These are phyloP conservation scores for Boehmeria nivea DNA, from an alignment of 306 rosid genomes.

Conservation along the genomic window DNA sequence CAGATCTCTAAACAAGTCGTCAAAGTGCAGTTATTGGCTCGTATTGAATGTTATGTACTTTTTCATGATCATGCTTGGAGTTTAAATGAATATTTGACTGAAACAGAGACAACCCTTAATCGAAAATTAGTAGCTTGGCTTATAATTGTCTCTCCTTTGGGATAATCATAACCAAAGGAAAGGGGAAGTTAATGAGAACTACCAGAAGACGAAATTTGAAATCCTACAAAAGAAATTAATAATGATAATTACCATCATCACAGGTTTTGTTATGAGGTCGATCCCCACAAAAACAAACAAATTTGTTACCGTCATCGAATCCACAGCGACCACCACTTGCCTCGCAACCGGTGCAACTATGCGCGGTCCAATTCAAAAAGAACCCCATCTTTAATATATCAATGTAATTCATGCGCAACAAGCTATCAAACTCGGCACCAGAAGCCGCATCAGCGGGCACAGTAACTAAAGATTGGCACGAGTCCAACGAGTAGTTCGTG, in stretches of 20 bases:
- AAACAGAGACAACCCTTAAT: too few species aligned
- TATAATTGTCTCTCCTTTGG: too few species aligned
- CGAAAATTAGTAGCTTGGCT: too few species aligned
- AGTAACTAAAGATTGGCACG: slow-evolving; percentile 38
- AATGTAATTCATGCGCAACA: slow-evolving; percentile 34
- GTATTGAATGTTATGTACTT: too few species aligned
- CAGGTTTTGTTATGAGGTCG: slow-evolving; percentile 38
- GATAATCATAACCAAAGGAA: too few species aligned
- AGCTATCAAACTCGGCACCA: slow-evolving; percentile 11
- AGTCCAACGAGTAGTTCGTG: slow-evolving; percentile 29
- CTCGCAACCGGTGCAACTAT: slow-evolving; percentile 45
- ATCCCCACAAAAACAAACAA: slow-evolving; percentile 52
- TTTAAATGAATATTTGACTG: too few species aligned
- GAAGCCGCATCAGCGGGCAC: slow-evolving; percentile 30
- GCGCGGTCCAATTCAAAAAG: slow-evolving; percentile 50
- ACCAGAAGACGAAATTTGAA: too few species aligned
- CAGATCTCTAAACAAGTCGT: too few species aligned
- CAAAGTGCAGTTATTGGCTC: too few species aligned
- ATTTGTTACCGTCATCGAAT: slow-evolving; percentile 23
- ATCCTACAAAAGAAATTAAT: too few species aligned
- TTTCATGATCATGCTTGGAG: too few species aligned
- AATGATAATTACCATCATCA: slow-evolving; percentile 42
- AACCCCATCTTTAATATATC: slow-evolving; percentile 63
- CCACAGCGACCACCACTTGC: slow-evolving; percentile 64
- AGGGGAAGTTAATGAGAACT: too few species aligned